These are phyloP conservation scores for Pouteria campechiana DNA, from an alignment of 179 eudicot genomes.

Conservation along the genomic window DNA sequence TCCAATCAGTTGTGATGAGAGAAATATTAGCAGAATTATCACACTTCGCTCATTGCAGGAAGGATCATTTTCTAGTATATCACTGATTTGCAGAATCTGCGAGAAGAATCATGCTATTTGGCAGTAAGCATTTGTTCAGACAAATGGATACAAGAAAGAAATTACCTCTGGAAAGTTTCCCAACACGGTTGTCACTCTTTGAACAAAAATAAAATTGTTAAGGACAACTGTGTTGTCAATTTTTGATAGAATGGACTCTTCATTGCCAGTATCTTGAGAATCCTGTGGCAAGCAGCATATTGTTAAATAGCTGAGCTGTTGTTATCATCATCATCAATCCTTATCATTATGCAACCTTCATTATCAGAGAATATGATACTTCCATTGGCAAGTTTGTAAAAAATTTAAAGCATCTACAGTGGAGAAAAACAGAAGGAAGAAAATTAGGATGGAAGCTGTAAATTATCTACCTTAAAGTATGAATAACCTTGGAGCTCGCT, in stretches of 20 bases:
- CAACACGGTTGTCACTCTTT: conserved; percentile 68
- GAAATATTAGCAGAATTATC: conserved; percentile 72
- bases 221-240: conserved; percentile 78
- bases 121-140: no score
- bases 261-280: conserved; percentile 16
- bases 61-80: conserved; percentile 79
- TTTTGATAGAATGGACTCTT: conserved; percentile 62
- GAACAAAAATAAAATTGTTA: conserved; percentile 84
- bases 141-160: no score
- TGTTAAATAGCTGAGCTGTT: no score
- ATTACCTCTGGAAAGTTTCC: conserved; percentile 97
- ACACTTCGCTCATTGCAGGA: conserved; percentile 75
- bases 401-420: no score
- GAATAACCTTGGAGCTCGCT: conserved; percentile 61
- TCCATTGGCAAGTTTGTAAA: no score
- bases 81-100: conserved; percentile 85
- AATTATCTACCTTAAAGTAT: conserved; percentile 36
- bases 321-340: no score
- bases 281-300: no score
- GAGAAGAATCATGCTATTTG: no score
- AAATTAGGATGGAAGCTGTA: background rate
- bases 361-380: no score
- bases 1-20: conserved; percentile 70
- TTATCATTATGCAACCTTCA: no score
- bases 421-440: background rate